Percentiles rank a stretch among this genome's conserved stretches.
phyloP scores from a whole-genome alignment of 176 grass and related monocot genomes.

The Themeda triandra region DNA sequence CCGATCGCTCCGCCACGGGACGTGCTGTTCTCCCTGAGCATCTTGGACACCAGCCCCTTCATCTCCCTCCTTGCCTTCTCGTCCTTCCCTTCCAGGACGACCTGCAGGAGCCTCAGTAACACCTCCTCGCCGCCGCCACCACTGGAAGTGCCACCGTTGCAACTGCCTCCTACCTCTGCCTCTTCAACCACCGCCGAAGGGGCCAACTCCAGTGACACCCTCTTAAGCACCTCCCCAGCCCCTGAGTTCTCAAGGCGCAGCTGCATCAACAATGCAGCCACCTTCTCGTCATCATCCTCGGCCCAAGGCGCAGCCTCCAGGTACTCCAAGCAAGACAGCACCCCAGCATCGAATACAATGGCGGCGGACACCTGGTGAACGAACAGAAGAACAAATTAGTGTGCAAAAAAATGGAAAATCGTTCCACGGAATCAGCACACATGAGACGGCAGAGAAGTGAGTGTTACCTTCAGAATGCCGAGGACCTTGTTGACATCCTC shows the following conservation, averaged over 20 bases:
- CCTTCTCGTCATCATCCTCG: constrained; percentile 95
- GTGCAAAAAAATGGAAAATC: not conserved
- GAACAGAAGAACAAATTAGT: constrained; percentile 6
- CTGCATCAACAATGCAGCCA: constrained; percentile 72
- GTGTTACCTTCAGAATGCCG: constrained; percentile 78
- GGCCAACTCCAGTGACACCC: constrained; percentile 74
- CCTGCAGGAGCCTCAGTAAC: constrained; percentile 79
- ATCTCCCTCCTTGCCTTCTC: constrained; percentile 96
- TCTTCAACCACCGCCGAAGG: constrained; percentile 49
- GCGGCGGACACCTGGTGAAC: constrained; percentile 63
- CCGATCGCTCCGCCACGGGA: constrained; percentile 47
- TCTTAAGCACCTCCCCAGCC: constrained; percentile 85
- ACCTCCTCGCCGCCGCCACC: constrained; percentile 75
- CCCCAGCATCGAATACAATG: constrained; percentile 85
- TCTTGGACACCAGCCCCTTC: constrained; percentile 96
- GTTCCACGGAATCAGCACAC: not conserved
- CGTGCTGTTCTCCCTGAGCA: constrained; percentile 85
- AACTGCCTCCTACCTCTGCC: constrained; percentile 31
- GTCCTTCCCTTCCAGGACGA: constrained; percentile 95
- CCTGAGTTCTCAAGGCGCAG: constrained; percentile 80
- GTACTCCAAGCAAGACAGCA: constrained; percentile 80
- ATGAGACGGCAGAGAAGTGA: not conserved
- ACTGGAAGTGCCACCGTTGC: constrained; percentile 33
- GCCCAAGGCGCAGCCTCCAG: constrained; percentile 82
- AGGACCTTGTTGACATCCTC: constrained; percentile 94